phyloP scores from a whole-genome alignment of 2,329 filamentous ascomycete genomes.

The Botrytis byssoidea region DNA sequence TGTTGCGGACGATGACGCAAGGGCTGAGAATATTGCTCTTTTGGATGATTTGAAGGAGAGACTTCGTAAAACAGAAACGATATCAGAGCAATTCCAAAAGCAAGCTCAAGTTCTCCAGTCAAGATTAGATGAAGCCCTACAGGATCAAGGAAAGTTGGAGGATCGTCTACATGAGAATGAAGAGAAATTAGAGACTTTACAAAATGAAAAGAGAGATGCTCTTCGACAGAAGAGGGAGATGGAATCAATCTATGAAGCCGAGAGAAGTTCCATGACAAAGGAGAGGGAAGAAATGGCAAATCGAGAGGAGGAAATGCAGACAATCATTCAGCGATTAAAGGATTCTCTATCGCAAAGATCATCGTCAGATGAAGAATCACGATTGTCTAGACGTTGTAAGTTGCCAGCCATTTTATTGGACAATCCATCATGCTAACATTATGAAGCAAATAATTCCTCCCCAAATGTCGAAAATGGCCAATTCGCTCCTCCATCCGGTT shows the following conservation, averaged over 20 bases:
- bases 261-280: constrained; percentile 81
- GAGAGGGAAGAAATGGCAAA: constrained; percentile 87
- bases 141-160: constrained; percentile 83
- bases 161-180: constrained; percentile 85
- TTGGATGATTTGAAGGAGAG: constrained; percentile 84
- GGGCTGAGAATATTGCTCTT: constrained; percentile 74
- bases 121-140: constrained; percentile 78
- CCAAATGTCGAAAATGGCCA: constrained; percentile 71
- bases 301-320: constrained; percentile 86
- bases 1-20: constrained; percentile 66
- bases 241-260: constrained; percentile 88
- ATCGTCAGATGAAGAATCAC: constrained; percentile 56
- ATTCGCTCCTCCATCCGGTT: constrained; percentile 81
- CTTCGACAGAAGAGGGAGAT: constrained; percentile 84
- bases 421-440: constrained; percentile 25
- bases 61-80: constrained; percentile 74
- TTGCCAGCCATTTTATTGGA: neutral
- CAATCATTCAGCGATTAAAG: constrained; percentile 87
- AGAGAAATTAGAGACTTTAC: constrained; percentile 75
- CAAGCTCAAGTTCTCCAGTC: constrained; percentile 82
- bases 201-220: constrained; percentile 81
- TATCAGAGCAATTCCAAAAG: constrained; percentile 77
- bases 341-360: constrained; percentile 75
- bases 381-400: constrained; percentile 58
- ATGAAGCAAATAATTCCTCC: constrained; percentile 51